phyloP scores from a whole-genome alignment of 2,329 filamentous ascomycete species.

The Raffaelea ambrosiae region DNA sequence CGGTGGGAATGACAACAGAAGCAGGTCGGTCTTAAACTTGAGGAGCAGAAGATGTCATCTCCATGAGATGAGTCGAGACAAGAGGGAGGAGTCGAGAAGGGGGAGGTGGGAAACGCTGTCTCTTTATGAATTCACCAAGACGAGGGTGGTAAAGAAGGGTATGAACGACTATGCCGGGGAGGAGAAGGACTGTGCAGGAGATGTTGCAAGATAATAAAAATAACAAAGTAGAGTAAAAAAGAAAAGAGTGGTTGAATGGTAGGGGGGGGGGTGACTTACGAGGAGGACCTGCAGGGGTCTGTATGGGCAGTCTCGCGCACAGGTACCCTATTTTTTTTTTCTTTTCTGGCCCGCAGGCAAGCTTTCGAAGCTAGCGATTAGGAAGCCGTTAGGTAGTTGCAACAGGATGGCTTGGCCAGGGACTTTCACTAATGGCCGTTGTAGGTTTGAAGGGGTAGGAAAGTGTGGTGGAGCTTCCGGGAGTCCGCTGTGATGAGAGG shows the following conservation, averaged over 20 bases:
- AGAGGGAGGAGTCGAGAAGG: slow-evolving; percentile 1
- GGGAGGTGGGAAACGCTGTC: slow-evolving; percentile 3
- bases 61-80: slow-evolving; percentile 4
- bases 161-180: neutral
- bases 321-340: slow-evolving; percentile 6
- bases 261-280: slow-evolving; percentile 6
- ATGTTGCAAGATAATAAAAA: neutral
- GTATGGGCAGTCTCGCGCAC: slow-evolving; percentile 9
- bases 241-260: neutral
- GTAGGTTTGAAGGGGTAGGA: slow-evolving; percentile 13
- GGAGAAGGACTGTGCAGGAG: slow-evolving; percentile 2
- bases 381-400: slow-evolving; percentile 12
- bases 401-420: slow-evolving; percentile 11
- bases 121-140: slow-evolving; percentile 10
- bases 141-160: neutral
- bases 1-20: neutral
- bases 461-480: slow-evolving; percentile 7
- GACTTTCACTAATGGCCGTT: slow-evolving; percentile 12
- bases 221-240: neutral
- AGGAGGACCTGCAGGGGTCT: slow-evolving; percentile 7
- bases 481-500: slow-evolving; percentile 3
- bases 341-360: slow-evolving; percentile 4
- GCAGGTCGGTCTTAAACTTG: neutral
- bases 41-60: slow-evolving; percentile 5
- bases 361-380: slow-evolving; percentile 4